Base-by-base conservation (phyloP, 2,329 filamentous ascomycete species). In the Cladosporium sp. region DNA sequence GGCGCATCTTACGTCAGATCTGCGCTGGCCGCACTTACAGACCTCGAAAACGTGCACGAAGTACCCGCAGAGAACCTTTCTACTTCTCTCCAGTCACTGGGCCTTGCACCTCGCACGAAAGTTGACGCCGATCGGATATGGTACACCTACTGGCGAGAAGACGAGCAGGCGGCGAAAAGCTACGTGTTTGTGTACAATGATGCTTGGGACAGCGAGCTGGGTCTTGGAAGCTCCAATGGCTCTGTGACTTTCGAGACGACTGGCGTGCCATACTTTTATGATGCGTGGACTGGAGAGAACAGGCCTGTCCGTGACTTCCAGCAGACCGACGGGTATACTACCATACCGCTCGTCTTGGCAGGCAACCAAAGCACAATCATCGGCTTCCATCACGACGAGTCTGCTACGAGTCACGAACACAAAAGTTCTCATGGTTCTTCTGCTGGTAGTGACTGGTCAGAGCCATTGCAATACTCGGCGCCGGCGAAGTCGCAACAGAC, bases 161-260 rank as follows among this genome's bases (percentile, higher is more conserved):
- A 78, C 36, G 59, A 66, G 6, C 53, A 66, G 3, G 64, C 53
- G 1, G 63, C 58, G 6, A 71, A 71, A 5, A 74, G 78, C 30
- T 82, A 81, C 65, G 71, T 78, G 10, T 82, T 72, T 64, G 61
- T 83, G 11, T 81, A 79, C 72, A 80, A 80, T 64, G 78, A 81
- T 58, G 46, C 78, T 73, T 66, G 66, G 46, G 65, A 69, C 34
- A 39, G 58, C 18, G 62, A 66, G 39, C 66, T 68, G 18, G 74
- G 70, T 16, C 43, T 25, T 2, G 70, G 67, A 0, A 66, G 36
- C 46, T 67, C 62, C 23, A 65, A 26, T 21, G 76, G 75, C 5
- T 68, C 58, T 11, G 68, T 79, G 34, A 69, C 67, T 1, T 75
- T 80, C 46, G 66, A 68, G 21, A 73, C 67, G 14, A 76, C 69